Evolutionary conservation across 345 rosid species (phyloP).

Genomic region (Salix viminalis): DNA sequence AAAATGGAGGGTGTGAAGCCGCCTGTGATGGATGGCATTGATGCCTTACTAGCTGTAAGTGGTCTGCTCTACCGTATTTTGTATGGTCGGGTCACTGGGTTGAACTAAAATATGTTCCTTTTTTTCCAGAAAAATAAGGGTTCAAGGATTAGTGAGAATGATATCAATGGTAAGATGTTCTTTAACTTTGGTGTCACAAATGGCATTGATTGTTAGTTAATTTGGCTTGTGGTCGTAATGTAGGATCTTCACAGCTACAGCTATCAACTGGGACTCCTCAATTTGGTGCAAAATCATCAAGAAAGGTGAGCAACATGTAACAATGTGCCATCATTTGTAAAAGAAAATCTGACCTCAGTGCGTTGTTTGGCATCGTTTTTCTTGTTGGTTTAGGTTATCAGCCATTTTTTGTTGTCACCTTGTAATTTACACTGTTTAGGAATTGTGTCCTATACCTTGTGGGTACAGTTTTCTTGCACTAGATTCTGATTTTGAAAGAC

Average conservation of each 20-base stretch:
- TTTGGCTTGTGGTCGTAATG: conserved; percentile 14
- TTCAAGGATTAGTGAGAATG: conserved; percentile 26
- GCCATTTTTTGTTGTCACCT: background rate
- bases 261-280: conserved; percentile 40
- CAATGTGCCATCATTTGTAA: background rate
- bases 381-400: background rate
- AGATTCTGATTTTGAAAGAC: no score
- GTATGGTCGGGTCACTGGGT: background rate
- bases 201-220: background rate
- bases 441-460: background rate
- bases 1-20: conserved; percentile 40
- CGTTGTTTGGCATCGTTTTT: background rate
- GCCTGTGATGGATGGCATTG: conserved; percentile 71
- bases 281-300: conserved; percentile 54
- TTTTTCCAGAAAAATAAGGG: conserved; percentile 37
- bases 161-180: conserved; percentile 46
- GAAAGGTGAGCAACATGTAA: conserved; percentile 40
- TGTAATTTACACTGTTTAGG: background rate
- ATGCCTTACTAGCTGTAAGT: conserved; percentile 39
- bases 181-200: background rate
- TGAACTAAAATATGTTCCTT: background rate
- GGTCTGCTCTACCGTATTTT: conserved; percentile 1
- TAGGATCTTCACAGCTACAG: conserved; percentile 40
- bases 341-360: background rate
- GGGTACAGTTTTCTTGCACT: no score